Conservation (phyloP, 1,284 basidiomycete species). For the Stygiomarasmius scandens region DNA sequence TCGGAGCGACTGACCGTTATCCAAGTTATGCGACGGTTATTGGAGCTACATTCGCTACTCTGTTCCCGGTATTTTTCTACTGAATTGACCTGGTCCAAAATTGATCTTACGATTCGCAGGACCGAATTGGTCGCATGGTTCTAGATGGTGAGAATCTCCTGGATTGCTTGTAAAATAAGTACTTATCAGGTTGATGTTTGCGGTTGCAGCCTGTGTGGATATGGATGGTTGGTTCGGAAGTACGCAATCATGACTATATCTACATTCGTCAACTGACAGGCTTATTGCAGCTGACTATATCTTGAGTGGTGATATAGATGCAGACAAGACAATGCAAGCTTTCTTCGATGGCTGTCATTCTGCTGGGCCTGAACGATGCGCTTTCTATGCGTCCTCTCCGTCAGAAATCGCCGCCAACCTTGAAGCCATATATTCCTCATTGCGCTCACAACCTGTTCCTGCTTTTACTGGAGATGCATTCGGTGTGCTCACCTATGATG, state of each 20-base stretch:
- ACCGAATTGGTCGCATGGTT: constrained; percentile 41
- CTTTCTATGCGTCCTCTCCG: constrained; percentile 28
- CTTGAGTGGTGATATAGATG: constrained; percentile 28
- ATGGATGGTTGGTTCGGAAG: constrained; percentile 35
- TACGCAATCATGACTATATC: constrained; percentile 10
- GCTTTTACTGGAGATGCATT: not conserved
- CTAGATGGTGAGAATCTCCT: constrained; percentile 32
- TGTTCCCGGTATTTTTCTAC: constrained; percentile 45
- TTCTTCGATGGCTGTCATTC: constrained; percentile 28
- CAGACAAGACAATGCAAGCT: constrained; percentile 26
- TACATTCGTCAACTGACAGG: no score
- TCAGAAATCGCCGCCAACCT: not conserved
- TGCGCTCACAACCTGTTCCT: not conserved
- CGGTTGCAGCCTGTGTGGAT: constrained; percentile 34
- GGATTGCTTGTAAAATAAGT: not conserved
- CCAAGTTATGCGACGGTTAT: constrained; percentile 47
- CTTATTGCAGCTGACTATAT: constrained; percentile 16
- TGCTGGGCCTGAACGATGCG: constrained; percentile 25
- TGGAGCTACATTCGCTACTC: constrained; percentile 46
- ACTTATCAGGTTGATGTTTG: not conserved
- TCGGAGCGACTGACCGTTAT: not conserved
- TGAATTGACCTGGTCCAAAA: no score
- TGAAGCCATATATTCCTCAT: not conserved
- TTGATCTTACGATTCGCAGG: constrained; percentile 28
- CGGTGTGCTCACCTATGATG: constrained; percentile 13